These are phyloP conservation scores for Amborella trichopoda DNA, from an alignment of 164 flowering plant genomes.

Conservation along the genomic window DNA sequence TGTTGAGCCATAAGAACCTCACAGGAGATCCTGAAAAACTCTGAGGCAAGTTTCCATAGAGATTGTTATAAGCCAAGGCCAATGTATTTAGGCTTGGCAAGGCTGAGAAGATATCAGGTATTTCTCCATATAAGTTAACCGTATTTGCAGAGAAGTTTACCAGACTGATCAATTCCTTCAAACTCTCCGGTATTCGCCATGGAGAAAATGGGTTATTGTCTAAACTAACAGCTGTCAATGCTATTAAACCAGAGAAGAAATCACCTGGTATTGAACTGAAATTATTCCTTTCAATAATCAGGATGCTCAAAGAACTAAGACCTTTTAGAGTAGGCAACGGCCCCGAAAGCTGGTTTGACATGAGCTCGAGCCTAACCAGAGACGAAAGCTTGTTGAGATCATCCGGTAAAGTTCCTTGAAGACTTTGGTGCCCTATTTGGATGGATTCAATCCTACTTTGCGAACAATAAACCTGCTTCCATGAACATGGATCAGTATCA, in stretches of 20 bases:
- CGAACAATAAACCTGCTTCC: conserved; percentile 51
- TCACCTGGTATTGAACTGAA: conserved; percentile 54
- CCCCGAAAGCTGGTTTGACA: conserved; percentile 51
- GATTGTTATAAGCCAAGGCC: conserved; percentile 51
- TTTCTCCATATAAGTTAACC: conserved; percentile 44
- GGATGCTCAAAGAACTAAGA: conserved; percentile 36
- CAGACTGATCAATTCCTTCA: conserved; percentile 34
- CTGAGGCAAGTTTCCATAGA: conserved; percentile 57
- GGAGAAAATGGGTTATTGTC: conserved; percentile 40
- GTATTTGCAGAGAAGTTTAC: conserved; percentile 83
- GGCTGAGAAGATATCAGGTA: conserved; percentile 49
- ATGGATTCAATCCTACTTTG: conserved; percentile 46
- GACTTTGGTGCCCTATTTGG: conserved; percentile 47
- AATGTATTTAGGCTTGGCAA: conserved; percentile 50
- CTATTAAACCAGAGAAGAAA: conserved; percentile 48
- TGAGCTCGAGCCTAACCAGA: conserved; percentile 58
- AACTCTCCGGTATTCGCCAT: conserved; percentile 63
- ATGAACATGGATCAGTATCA: conserved; percentile 61
- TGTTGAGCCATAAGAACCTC: conserved; percentile 81
- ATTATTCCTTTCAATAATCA: conserved; percentile 46
- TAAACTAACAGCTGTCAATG: conserved; percentile 39
- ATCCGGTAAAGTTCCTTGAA: conserved; percentile 55
- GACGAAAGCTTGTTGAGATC: conserved; percentile 29
- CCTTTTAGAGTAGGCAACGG: conserved; percentile 64
- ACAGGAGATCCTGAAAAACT: conserved; percentile 41